A percentile compares a stretch with the other conserved stretches of the same genome.
Evolutionary conservation across 257 asterid species (phyloP).

Genomic region (Nicotiana undulata): DNA sequence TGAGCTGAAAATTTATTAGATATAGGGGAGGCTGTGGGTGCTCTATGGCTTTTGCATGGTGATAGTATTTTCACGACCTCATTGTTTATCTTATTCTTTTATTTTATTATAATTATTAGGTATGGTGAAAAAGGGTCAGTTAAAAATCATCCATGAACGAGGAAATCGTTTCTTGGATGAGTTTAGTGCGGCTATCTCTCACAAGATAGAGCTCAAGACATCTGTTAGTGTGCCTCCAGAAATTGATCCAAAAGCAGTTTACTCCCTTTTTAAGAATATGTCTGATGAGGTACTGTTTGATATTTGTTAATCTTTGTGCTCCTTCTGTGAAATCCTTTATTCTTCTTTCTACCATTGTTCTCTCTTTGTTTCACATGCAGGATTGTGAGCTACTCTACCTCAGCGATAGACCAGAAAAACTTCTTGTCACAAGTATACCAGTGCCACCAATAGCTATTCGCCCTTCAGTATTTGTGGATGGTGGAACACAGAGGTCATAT

Average conservation of each 20-base stretch:
- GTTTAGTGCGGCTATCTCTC: slow-evolving; percentile 47
- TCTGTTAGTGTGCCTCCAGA: slow-evolving; percentile 29
- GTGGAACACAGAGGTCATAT: slow-evolving; percentile 68
- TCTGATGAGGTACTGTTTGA: slow-evolving; percentile 54
- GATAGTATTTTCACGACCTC: neutral
- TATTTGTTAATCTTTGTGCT: neutral
- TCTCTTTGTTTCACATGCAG: slow-evolving; percentile 26
- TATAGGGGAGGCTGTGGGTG: neutral
- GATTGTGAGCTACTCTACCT: slow-evolving; percentile 89
- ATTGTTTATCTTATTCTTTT: neutral
- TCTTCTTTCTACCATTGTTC: neutral
- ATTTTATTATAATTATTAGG: slow-evolving; percentile 36
- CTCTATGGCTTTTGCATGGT: neutral
- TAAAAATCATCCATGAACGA: slow-evolving; percentile 60
- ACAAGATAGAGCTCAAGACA: slow-evolving; percentile 39
- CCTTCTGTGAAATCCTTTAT: neutral
- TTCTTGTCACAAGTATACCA: slow-evolving; percentile 59
- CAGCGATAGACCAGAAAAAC: slow-evolving; percentile 81
- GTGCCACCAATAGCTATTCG: slow-evolving; percentile 92
- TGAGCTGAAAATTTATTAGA: neutral
- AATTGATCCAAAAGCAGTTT: slow-evolving; percentile 54
- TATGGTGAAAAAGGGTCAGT: slow-evolving; percentile 58
- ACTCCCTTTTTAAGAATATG: slow-evolving; percentile 63
- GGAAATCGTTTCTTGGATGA: slow-evolving; percentile 34
- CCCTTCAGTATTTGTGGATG: slow-evolving; percentile 90